Base-by-base conservation (phyloP, 805 yeast genomes). In the Kregervanrija delftensis region DNA sequence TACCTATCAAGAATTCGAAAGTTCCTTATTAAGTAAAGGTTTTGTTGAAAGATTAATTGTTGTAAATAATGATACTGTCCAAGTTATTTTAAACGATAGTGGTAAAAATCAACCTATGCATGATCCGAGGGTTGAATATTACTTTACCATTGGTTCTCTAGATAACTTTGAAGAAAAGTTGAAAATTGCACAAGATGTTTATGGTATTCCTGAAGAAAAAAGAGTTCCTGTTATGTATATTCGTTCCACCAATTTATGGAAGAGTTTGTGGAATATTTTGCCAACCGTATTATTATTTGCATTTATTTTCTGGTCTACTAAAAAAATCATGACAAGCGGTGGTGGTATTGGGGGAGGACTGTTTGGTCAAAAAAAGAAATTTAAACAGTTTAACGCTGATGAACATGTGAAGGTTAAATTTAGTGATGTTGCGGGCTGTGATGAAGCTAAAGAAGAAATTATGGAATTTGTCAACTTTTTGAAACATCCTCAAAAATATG, bases 401-500 rank as follows among this genome's bases (percentile, higher is more conserved):
- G 81, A 84, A 4, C 89, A 86, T 50, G 85, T 89, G 48, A 85
- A 85, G 57, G 80, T 86, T 41, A 81, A 78, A 51, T 89, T 90
- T 61, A 81, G 79, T 50, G 96, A 90, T 60, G 96, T 89, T 43
- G 97, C 97, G 1, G 97, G 97, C 22, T 84, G 91, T 71, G 87
- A 86, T 55, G 97, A 89, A 64, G 93, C 96, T 14, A 89, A 89
- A 60, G 91, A 83, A 60, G 97, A 89, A 67, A 88, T 89, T 53
- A 86, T 88, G 95, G 97, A 89, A 66, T 89, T 89, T 69, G 97
- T 89, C 44, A 80, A 82, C 60, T 89, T 89, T 59, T 73, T 89
- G 65, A 89, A 87, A 64, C 76, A 86, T 49, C 96, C 97, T 9
- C 67, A 71, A 40, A 86, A 86, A 61, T 89, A 87, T 65, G 96